phyloP scores from a whole-genome alignment of 352 stramenopile species.

The Pythium insidiosum region DNA sequence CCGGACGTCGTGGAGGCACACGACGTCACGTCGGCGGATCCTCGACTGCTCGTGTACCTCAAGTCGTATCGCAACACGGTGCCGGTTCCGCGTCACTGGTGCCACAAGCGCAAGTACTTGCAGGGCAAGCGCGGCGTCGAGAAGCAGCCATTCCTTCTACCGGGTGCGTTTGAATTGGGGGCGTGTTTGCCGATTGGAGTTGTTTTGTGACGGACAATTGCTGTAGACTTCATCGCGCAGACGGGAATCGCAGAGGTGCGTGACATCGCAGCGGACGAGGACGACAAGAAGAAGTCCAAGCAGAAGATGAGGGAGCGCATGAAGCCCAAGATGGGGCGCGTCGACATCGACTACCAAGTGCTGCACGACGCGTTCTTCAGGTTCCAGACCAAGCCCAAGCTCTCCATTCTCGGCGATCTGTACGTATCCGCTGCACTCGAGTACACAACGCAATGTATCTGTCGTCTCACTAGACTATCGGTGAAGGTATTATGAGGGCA shows the following conservation, averaged over 20 bases:
- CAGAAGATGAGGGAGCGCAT: slow-evolving; percentile 90
- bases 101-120: slow-evolving; percentile 98
- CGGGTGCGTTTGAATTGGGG: slow-evolving; percentile 15
- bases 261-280: slow-evolving; percentile 65
- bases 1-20: slow-evolving; percentile 95
- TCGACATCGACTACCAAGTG: slow-evolving; percentile 98
- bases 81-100: slow-evolving; percentile 95
- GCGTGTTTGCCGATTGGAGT: neutral
- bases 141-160: slow-evolving; percentile 92
- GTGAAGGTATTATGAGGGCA: slow-evolving; percentile 99
- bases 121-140: slow-evolving; percentile 95
- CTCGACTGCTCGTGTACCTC: slow-evolving; percentile 92
- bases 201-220: neutral
- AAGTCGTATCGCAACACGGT: slow-evolving; percentile 96
- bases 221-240: slow-evolving; percentile 93
- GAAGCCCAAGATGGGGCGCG: slow-evolving; percentile 92
- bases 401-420: slow-evolving; percentile 79
- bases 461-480: too few species aligned
- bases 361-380: slow-evolving; percentile 99
- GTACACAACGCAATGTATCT: too few species aligned
- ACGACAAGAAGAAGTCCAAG: slow-evolving; percentile 90
- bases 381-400: slow-evolving; percentile 96
- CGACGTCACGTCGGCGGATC: slow-evolving; percentile 95
- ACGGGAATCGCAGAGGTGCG: slow-evolving; percentile 88
- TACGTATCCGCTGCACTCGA: slow-evolving; percentile 60